Base-by-base conservation (phyloP, 1,284 basidiomycete species). In the Rhodotorula sp. region DNA sequence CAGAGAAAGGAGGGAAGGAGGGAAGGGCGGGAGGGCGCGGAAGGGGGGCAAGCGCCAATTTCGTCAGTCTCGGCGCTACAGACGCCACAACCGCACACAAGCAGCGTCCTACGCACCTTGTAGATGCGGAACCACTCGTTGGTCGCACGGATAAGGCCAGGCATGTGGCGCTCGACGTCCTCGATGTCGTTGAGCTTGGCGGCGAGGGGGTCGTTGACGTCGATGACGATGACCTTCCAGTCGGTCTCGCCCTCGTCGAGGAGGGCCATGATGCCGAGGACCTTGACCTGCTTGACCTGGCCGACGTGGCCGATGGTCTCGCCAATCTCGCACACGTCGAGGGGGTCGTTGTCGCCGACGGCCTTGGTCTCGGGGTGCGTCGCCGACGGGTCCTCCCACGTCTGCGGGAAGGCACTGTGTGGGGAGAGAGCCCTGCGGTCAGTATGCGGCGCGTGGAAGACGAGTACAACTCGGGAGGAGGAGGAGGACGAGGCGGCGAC, bases 271-370 rank as follows among this genome's bases (percentile, higher is more conserved):
- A 99, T 97, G 78, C 97, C 97, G 81, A 99, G 92, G 75, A 99
- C 93, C 87, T 99, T 99, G 88, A 99, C 97, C 84, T 99, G 97
- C 87, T 99, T 99, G 84, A 99, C 88, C 84, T 99, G 96, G 74
- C 97, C 97, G 74, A 90, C 89, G 84, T 96, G 94, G 77, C 95
- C 97, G 79, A 99, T 92, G 82, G 96, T 93, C 84, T 99, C 97
- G 75, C 97, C 97, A 81, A 99, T 99, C 85, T 99, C 97, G 84
- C 97, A 98, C 75, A 99, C 96, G 84, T 99, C 97, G 78, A 99
- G 90, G 75, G 97, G 97, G 85, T 99, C 97, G 81, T 99, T 97
- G 87, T 99, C 97, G 73, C 97, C 97, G 85, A 91, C 92, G 75
- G 97, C 97, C 85, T 98, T 98, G 81, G 97, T 99, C 86, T 99